Evolutionary conservation across 495 filamentous ascomycete species (phyloP).

Genomic region (Penicillium egyptiacum): DNA sequence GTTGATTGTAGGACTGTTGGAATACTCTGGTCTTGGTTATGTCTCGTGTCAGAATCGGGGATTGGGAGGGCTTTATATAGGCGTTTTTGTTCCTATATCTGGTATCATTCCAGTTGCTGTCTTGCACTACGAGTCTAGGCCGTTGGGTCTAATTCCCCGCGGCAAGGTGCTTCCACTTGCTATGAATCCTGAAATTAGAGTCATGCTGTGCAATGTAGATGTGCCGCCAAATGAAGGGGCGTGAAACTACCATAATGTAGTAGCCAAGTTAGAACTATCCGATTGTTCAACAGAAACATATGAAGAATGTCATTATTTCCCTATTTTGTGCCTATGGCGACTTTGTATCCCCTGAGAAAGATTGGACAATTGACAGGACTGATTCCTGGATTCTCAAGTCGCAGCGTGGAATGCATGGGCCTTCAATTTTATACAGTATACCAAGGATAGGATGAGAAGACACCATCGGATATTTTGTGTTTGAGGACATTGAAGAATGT

Average conservation of each 20-base stretch:
- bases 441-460: background rate
- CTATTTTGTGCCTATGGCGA: background rate
- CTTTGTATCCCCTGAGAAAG: background rate
- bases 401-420: conserved; percentile 2
- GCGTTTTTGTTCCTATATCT: background rate
- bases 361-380: no score
- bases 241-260: conserved; percentile 12
- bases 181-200: background rate
- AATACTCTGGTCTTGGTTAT: background rate
- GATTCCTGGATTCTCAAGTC: background rate
- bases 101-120: conserved; percentile 2
- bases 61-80: background rate
- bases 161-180: background rate
- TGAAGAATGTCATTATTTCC: conserved; percentile 10
- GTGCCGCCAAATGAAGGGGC: conserved; percentile 15
- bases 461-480: background rate
- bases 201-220: background rate
- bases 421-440: background rate
- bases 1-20: background rate
- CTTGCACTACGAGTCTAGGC: background rate
- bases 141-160: background rate
- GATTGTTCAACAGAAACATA: background rate
- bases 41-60: background rate
- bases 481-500: background rate
- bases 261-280: background rate